These are phyloP conservation scores for Spathaspora passalidarum DNA, from an alignment of 805 yeast species.

Conservation along the genomic window DNA sequence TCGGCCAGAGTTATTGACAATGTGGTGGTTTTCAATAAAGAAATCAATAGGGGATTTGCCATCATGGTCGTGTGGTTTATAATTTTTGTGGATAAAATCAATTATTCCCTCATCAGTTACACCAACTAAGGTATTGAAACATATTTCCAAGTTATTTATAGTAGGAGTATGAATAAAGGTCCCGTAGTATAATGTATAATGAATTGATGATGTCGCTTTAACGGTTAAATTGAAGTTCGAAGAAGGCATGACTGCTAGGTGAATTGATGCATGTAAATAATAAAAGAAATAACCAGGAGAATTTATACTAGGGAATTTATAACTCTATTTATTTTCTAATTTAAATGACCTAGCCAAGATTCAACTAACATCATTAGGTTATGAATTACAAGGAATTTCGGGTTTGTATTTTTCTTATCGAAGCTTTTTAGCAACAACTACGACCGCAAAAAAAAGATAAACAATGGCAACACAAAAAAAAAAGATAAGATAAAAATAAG, in stretches of 20 bases:
- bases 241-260: not conserved
- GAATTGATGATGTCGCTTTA: slow-evolving; percentile 15
- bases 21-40: slow-evolving; percentile 11
- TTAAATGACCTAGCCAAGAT: too few species aligned
- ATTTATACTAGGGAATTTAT: too few species aligned
- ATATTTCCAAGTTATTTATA: slow-evolving; percentile 54
- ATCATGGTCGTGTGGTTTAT: slow-evolving; percentile 10
- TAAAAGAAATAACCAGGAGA: too few species aligned
- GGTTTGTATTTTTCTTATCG: too few species aligned
- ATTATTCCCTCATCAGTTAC: slow-evolving; percentile 59
- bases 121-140: slow-evolving; percentile 57
- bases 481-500: too few species aligned
- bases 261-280: too few species aligned
- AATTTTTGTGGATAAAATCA: slow-evolving; percentile 26
- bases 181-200: slow-evolving; percentile 56
- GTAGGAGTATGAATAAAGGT: slow-evolving; percentile 71
- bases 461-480: too few species aligned
- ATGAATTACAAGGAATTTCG: too few species aligned
- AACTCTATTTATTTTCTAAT: too few species aligned
- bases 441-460: too few species aligned
- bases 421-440: too few species aligned
- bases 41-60: slow-evolving; percentile 14
- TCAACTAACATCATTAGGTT: too few species aligned
- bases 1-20: not conserved
- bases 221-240: not conserved